Base-by-base conservation (phyloP, 2,329 filamentous ascomycete genomes). In the Massarina eburnea region DNA sequence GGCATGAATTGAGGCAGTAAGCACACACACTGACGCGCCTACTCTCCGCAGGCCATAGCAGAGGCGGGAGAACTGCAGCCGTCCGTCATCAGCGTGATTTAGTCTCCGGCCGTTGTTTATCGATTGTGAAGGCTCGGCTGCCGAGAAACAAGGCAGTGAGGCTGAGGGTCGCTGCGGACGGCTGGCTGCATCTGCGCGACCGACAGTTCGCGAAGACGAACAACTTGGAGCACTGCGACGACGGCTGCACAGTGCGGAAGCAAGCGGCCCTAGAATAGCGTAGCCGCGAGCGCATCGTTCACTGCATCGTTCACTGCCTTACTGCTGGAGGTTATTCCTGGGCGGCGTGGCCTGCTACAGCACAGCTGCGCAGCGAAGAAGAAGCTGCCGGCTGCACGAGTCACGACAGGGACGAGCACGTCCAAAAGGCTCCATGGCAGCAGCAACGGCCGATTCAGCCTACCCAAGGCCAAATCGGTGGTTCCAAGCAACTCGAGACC, bases 141-240 rank as follows among this genome's bases (percentile, higher is more conserved):
- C 49, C 52, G 52, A 52, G 8, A 37, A n/a, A 24, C 29, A 46
- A 48, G 51, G 53, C 53, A 45, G 36, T 43, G 54, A 46, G 54
- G 51, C 51, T 57, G 51, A 27, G 40, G 44, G 39, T 27, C 35
- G 35, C 35, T 38, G 35, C 35, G 34, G 38, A 36, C 36, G 18
- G 38, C 5, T 30, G 38, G 27, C 38, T 18, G 35, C 35, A 38
- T 21, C 19, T 26, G 4, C 8, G 34, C 19, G 34, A 36, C 34
- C 17, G 18, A 10, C 34, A 3, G 18, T 10, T 30, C 27, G n/a
- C 9, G 27, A 30, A n/a, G n/a, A n/a, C n/a, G n/a, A n/a, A n/a
- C n/a, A n/a, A n/a, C n/a, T n/a, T n/a, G n/a, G n/a, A n/a, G n/a
- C n/a, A n/a, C n/a, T 38, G 20, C 14, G 20, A 38, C 35, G 20